Base-by-base conservation (phyloP, 2,329 filamentous ascomycete genomes). In the Calonectria ilicicola region DNA sequence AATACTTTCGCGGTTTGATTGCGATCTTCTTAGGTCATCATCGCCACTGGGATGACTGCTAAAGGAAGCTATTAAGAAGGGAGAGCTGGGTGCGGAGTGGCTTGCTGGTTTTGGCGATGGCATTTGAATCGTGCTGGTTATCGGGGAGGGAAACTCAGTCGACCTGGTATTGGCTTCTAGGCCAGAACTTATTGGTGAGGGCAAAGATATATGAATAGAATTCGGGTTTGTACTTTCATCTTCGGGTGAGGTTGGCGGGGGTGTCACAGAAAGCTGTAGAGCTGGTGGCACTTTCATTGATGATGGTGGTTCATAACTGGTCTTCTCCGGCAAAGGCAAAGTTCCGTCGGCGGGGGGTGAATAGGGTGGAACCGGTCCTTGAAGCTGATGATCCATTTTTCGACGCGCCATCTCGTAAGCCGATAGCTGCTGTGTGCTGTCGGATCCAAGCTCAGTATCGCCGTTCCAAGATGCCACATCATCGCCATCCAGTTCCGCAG, bases 331-430 rank as follows among this genome's bases (percentile, higher is more conserved):
- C 23, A 75, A 78, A 21, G 77, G 70, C 21, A 79, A 49, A 4
- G 69, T 46, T 17, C 80, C 81, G 44, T 82, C 76, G 9, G 73
- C 68, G n/a, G 85, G 83, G n/a, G 87, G 87, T 0, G 83, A 83
- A 75, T 90, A 90, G 10, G 85, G 84, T 5, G 88, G 87, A 7
- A 88, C 85, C 1, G 87, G 86, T 0, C 88, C 87, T 72, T 87
- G 86, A 32, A 89, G 84, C 71, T 89, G 87, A 58, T 85, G 84
- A 19, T 89, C 87, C 35, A 91, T 77, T 78, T 89, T 91, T 69
- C 85, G 83, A 72, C 86, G 83, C 0, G 87, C 87, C 15, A 85
- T 76, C 70, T 92, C 89, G 72, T 91, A 91, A 1, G 86, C 83
- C 49, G 83, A 87, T 42, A 87, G 70, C 23, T 81, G 81, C 3